Evolutionary conservation across 2,329 filamentous ascomycete species (phyloP).

Genomic region (Dichotomopilus funicola): DNA sequence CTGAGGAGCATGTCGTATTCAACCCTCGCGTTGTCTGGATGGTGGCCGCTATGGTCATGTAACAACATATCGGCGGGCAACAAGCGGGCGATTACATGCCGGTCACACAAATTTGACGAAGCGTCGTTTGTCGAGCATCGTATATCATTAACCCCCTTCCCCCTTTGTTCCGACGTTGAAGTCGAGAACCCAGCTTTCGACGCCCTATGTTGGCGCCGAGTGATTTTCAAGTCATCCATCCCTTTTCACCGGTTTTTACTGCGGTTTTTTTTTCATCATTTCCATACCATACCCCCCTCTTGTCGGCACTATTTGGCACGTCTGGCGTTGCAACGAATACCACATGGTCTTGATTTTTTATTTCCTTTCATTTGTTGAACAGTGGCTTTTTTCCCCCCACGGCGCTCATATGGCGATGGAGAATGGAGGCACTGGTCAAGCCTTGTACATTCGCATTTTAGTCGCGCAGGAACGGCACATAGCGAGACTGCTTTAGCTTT

Average conservation of each 20-base stretch:
- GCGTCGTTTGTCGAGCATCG: no score
- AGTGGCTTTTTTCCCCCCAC: neutral
- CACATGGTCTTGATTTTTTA: neutral
- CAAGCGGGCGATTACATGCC: neutral
- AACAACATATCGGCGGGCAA: neutral
- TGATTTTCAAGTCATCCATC: neutral
- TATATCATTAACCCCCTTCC: no score
- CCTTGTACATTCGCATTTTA: no score
- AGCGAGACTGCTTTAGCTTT: no score
- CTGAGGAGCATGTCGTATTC: neutral
- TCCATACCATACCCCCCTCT: neutral
- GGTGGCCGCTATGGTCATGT: constrained; percentile 1
- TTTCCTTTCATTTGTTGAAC: neutral
- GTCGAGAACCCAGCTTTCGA: no score
- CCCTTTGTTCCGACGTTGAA: no score
- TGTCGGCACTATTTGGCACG: neutral
- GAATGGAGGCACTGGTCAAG: no score
- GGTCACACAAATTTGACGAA: neutral
- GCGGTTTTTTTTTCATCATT: neutral
- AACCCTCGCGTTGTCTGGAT: constrained; percentile 1
- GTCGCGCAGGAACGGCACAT: no score
- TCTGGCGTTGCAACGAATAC: neutral
- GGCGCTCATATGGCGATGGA: no score
- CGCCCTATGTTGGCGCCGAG: no score
- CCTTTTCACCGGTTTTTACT: neutral